These are phyloP conservation scores for Yamadazyma conglobata DNA, from an alignment of 1,139 yeast genomes.

Conservation along the genomic window DNA sequence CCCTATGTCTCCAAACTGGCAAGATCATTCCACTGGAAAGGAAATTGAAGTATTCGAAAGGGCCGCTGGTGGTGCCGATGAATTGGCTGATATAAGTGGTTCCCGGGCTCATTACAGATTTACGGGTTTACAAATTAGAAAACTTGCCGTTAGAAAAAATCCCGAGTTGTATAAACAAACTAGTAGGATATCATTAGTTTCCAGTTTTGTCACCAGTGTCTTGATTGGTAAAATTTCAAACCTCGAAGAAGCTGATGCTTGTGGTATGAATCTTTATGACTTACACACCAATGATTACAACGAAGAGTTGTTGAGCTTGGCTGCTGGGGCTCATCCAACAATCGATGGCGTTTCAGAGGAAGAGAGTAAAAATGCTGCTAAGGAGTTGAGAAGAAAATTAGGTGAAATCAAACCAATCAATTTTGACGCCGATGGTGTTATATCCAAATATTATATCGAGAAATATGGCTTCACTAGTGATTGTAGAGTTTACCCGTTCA, in stretches of 20 bases:
- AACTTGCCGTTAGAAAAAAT: conserved; percentile 51
- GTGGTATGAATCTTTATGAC: conserved; percentile 89
- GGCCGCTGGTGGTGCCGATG: conserved; percentile 59
- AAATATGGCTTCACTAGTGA: conserved; percentile 58
- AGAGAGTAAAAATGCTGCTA: conserved; percentile 27
- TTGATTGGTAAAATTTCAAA: conserved; percentile 61
- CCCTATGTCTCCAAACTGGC: conserved; percentile 85
- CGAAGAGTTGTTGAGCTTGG: conserved; percentile 48
- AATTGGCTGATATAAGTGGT: conserved; percentile 70
- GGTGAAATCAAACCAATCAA: conserved; percentile 53
- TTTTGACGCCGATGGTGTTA: conserved; percentile 35
- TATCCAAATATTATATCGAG: conserved; percentile 56
- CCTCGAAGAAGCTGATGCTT: conserved; percentile 81
- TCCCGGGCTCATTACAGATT: conserved; percentile 87
- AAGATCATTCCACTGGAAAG: conserved; percentile 79
- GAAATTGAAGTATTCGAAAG: conserved; percentile 65
- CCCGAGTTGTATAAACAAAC: conserved; percentile 58
- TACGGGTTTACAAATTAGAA: conserved; percentile 86
- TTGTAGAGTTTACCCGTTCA: conserved; percentile 65
- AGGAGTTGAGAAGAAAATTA: conserved; percentile 43
- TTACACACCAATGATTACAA: conserved; percentile 51
- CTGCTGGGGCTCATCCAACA: conserved; percentile 47
- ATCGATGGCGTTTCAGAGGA: conserved; percentile 28
- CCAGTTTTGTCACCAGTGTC: conserved; percentile 73
- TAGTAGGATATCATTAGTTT: conserved; percentile 64